These are phyloP conservation scores for Irpex sp. DNA, from an alignment of 1,284 basidiomycete species.

Conservation along the genomic window DNA sequence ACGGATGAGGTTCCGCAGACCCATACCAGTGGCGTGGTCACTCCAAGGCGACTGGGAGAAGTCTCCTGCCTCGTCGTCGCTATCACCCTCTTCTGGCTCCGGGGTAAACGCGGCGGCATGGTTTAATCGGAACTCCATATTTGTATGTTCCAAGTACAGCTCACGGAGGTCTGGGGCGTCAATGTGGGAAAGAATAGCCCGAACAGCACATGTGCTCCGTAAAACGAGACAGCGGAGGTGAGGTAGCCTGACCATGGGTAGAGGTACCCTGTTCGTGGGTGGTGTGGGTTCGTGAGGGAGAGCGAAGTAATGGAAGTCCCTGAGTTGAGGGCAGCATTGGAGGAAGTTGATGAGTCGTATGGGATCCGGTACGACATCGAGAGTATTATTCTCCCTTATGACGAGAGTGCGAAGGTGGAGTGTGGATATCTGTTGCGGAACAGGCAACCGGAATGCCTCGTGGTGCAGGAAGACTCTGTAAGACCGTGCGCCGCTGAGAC, in stretches of 20 bases:
- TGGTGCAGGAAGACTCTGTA: slow-evolving; percentile 17
- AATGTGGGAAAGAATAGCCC: slow-evolving; percentile 59
- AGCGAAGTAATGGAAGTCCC: slow-evolving; percentile 53
- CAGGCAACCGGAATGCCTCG: slow-evolving; percentile 42
- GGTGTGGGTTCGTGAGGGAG: slow-evolving; percentile 45
- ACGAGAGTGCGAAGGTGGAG: slow-evolving; percentile 53
- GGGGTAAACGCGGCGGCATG: slow-evolving; percentile 18
- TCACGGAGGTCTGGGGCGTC: slow-evolving; percentile 52
- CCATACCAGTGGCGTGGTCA: slow-evolving; percentile 75
- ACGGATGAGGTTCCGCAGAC: slow-evolving; percentile 58
- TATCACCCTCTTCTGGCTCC: slow-evolving; percentile 52
- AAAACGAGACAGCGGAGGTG: slow-evolving; percentile 52
- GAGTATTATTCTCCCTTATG: slow-evolving; percentile 45
- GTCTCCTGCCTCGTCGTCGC: slow-evolving; percentile 67
- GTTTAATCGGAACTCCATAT: slow-evolving; percentile 51
- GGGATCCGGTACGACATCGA: slow-evolving; percentile 33
- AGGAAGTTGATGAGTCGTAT: slow-evolving; percentile 57
- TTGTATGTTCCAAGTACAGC: slow-evolving; percentile 62
- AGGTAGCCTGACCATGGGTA: slow-evolving; percentile 47
- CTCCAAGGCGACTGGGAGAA: slow-evolving; percentile 72
- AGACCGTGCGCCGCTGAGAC: slow-evolving; percentile 1
- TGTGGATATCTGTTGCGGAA: slow-evolving; percentile 35
- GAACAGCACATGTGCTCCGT: slow-evolving; percentile 55
- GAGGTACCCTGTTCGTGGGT: slow-evolving; percentile 26
- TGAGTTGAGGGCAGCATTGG: slow-evolving; percentile 51